These are phyloP conservation scores for Smittium mucronatum DNA, from an alignment of 371 early-diverging fungal genomes.

Conservation along the genomic window DNA sequence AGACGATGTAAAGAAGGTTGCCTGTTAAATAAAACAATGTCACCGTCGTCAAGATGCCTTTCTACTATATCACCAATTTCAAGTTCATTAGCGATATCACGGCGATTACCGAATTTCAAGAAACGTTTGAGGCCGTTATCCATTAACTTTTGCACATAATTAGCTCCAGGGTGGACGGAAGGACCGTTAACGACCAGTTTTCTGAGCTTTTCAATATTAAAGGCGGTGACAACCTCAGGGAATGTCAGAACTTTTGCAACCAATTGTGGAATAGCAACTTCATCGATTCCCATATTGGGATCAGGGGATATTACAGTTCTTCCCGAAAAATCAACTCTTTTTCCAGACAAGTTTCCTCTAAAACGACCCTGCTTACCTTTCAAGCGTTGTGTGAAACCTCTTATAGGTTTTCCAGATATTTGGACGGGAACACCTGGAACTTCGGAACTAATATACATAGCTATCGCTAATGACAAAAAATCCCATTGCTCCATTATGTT, in stretches of 20 bases:
- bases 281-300: conserved; percentile 97
- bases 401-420: conserved; percentile 54
- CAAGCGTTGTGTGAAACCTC: conserved; percentile 93
- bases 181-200: conserved; percentile 83
- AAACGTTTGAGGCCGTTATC: conserved; percentile 40
- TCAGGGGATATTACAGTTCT: conserved; percentile 99
- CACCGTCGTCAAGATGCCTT: conserved; percentile 91
- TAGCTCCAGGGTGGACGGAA: conserved; percentile 91
- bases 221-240: conserved; percentile 85
- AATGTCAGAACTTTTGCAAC: conserved; percentile 96
- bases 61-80: conserved; percentile 93
- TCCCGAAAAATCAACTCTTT: conserved; percentile 99
- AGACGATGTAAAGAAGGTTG: conserved; percentile 99
- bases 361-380: conserved; percentile 99
- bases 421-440: conserved; percentile 64
- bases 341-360: conserved; percentile 98
- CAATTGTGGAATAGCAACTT: conserved; percentile 92
- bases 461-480: conserved; percentile 87
- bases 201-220: conserved; percentile 76
- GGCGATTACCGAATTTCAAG: conserved; percentile 64
- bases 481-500: conserved; percentile 97
- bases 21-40: conserved; percentile 98
- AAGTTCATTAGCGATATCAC: conserved; percentile 56
- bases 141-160: conserved; percentile 51
- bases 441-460: conserved; percentile 95